phyloP scores from a whole-genome alignment of 164 flowering plant species.

The Aristolochia californica region DNA sequence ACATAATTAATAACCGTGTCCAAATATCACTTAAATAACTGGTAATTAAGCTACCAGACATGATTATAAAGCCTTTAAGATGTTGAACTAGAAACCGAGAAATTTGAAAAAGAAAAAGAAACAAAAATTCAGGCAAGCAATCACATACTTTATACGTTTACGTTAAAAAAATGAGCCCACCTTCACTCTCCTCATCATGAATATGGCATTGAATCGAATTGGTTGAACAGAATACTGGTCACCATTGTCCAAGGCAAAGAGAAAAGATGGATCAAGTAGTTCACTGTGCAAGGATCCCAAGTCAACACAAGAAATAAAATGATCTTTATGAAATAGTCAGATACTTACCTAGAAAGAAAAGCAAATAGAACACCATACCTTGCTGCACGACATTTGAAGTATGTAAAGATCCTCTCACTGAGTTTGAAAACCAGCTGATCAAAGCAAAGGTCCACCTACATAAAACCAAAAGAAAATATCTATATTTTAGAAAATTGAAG shows the following conservation, averaged over 20 bases:
- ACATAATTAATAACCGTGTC: too few species aligned
- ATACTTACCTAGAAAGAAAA: neutral
- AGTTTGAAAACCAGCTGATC: constrained; percentile 85
- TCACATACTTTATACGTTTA: neutral
- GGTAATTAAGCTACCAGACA: too few species aligned
- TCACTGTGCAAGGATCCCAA: constrained; percentile 37
- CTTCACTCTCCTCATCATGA: constrained; percentile 83
- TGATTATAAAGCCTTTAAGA: too few species aligned
- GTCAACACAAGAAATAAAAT: constrained; percentile 3
- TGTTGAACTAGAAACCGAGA: too few species aligned
- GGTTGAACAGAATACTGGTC: constrained; percentile 79
- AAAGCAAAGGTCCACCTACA: constrained; percentile 92
- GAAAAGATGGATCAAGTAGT: constrained; percentile 89
- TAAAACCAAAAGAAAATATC: neutral
- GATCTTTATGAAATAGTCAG: neutral
- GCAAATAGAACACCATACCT: constrained; percentile 35
- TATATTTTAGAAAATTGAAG: neutral
- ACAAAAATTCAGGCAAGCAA: too few species aligned
- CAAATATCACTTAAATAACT: too few species aligned
- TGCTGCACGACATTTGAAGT: constrained; percentile 94
- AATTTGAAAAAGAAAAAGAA: too few species aligned
- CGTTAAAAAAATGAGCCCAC: constrained; percentile 19
- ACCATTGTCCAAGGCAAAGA: constrained; percentile 85
- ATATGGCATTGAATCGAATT: constrained; percentile 56
- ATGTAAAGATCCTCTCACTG: constrained; percentile 70